phyloP scores from a whole-genome alignment of 306 rosid genomes.

The Echinosophora koreensis region DNA sequence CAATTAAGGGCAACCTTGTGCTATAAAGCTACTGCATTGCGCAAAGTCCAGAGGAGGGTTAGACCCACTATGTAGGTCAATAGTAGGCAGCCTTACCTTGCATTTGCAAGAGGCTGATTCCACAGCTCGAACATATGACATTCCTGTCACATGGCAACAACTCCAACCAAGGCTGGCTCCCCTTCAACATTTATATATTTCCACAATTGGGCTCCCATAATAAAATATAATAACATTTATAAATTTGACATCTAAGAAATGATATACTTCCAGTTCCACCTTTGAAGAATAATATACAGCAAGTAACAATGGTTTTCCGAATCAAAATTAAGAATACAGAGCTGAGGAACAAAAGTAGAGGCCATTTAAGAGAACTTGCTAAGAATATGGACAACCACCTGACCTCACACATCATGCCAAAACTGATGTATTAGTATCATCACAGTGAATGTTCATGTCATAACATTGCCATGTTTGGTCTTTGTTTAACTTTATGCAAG shows the following conservation, averaged over 20 bases:
- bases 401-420: not conserved
- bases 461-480: constrained; percentile 7
- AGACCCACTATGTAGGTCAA: too few species aligned
- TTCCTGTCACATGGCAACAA: not conserved
- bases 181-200: constrained; percentile 1
- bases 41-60: too few species aligned
- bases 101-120: too few species aligned
- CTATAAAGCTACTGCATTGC: too few species aligned
- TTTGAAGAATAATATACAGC: not conserved
- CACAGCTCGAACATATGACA: not conserved
- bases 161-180: not conserved
- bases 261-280: not conserved
- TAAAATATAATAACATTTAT: constrained; percentile 7
- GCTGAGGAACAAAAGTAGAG: constrained; percentile 16
- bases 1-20: too few species aligned
- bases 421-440: constrained; percentile 7
- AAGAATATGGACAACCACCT: constrained; percentile 11
- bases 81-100: too few species aligned
- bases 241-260: not conserved
- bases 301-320: not conserved
- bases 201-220: not conserved
- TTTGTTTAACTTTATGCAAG: constrained; percentile 16
- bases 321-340: not conserved
- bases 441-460: not conserved
- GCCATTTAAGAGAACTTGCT: constrained; percentile 11